These are phyloP conservation scores for Tremellales sp. DNA, from an alignment of 1,284 basidiomycete genomes.

Conservation along the genomic window DNA sequence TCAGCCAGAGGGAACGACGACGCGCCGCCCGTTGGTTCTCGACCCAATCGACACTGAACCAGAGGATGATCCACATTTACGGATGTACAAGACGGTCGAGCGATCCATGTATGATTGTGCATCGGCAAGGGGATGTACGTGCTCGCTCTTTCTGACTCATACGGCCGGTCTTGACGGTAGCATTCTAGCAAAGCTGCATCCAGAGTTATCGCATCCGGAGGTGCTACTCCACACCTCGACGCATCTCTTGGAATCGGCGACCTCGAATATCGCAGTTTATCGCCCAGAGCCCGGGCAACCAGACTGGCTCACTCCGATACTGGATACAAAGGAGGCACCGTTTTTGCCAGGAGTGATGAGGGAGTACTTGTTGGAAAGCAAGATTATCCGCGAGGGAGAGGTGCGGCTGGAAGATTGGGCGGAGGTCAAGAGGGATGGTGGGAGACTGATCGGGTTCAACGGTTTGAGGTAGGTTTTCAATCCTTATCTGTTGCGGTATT, in stretches of 20 bases:
- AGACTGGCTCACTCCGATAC: slow-evolving; percentile 35
- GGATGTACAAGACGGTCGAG: slow-evolving; percentile 38
- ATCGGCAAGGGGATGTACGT: slow-evolving; percentile 21
- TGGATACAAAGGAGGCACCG: slow-evolving; percentile 9
- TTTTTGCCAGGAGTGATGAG: slow-evolving; percentile 40
- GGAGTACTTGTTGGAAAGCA: slow-evolving; percentile 24
- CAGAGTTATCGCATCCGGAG: slow-evolving; percentile 20
- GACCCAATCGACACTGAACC: slow-evolving; percentile 16
- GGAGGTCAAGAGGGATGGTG: slow-evolving; percentile 15
- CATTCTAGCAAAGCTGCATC: background rate
- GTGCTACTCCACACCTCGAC: slow-evolving; percentile 30
- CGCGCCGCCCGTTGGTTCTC: slow-evolving; percentile 23
- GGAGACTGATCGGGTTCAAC: slow-evolving; percentile 41
- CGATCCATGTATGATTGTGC: slow-evolving; percentile 37
- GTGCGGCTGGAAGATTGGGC: slow-evolving; percentile 26
- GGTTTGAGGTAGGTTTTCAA: slow-evolving; percentile 29
- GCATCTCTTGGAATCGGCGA: slow-evolving; percentile 38
- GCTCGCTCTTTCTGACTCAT: background rate
- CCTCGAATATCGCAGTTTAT: slow-evolving; percentile 41
- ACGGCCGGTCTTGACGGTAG: no score
- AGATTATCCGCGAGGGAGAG: slow-evolving; percentile 25
- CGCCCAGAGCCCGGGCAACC: slow-evolving; percentile 8
- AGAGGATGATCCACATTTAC: slow-evolving; percentile 9
- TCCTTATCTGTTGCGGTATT: background rate
- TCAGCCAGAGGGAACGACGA: background rate